phyloP scores from a whole-genome alignment of 345 rosid species.

The Pseudoturritis turrita region DNA sequence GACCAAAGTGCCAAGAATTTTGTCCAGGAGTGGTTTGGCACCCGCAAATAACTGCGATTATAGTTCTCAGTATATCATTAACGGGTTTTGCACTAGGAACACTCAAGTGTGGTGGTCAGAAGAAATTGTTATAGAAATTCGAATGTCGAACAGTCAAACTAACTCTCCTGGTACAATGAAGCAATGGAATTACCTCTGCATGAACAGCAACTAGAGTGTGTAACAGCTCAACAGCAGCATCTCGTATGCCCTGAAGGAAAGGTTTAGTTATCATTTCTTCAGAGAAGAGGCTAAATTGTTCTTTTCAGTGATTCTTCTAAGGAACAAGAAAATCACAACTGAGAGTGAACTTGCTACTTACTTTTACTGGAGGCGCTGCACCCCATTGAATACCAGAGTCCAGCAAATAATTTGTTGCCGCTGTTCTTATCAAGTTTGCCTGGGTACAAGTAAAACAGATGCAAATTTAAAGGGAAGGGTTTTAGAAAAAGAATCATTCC shows the following conservation, averaged over 20 bases:
- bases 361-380: conserved; percentile 86
- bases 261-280: not conserved
- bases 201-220: conserved; percentile 92
- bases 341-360: conserved; percentile 36
- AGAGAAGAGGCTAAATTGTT: not conserved
- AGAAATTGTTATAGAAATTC: not conserved
- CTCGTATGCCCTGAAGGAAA: conserved; percentile 75
- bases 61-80: not conserved
- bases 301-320: not conserved
- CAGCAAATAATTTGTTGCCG: conserved; percentile 71
- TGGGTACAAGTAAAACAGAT: not conserved
- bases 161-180: not conserved
- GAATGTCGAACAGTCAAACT: not conserved
- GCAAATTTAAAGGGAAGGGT: not conserved
- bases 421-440: conserved; percentile 90
- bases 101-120: not conserved
- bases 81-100: not conserved
- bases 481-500: not conserved
- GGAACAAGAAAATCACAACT: not conserved
- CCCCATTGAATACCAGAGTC: conserved; percentile 96
- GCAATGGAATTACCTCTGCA: conserved; percentile 58
- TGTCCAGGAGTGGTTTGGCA: conserved; percentile 88
- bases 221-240: conserved; percentile 92
- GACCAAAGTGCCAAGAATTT: conserved; percentile 83
- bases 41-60: conserved; percentile 79